These are phyloP conservation scores for Solanum hybrid DNA, from an alignment of 305 asterid genomes.

Conservation along the genomic window DNA sequence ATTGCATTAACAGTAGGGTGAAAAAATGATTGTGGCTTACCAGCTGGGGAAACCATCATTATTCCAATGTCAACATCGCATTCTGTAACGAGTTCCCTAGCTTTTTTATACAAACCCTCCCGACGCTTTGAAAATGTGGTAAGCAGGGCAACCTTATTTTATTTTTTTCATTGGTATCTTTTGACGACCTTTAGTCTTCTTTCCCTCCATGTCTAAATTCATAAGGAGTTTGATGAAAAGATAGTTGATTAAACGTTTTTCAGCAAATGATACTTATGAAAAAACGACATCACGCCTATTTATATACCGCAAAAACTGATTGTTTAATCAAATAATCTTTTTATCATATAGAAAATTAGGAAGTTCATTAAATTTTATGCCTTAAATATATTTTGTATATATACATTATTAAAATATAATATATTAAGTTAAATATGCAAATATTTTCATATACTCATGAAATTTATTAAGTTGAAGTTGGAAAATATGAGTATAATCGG, in stretches of 20 bases:
- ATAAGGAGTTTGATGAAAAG: neutral
- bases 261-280: neutral
- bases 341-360: neutral
- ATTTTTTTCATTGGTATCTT: constrained; percentile 15
- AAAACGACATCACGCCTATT: neutral
- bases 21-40: constrained; percentile 27
- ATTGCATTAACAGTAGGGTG: constrained; percentile 24
- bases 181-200: constrained; percentile 30
- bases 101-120: constrained; percentile 22
- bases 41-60: constrained; percentile 20
- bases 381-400: neutral
- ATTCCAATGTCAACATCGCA: constrained; percentile 28
- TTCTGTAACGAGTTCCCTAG: constrained; percentile 21
- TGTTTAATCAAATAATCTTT: neutral
- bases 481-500: neutral
- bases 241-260: neutral
- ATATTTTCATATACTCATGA: neutral
- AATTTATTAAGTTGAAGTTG: neutral
- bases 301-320: neutral
- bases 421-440: neutral
- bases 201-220: constrained; percentile 12
- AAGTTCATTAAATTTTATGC: neutral
- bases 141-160: constrained; percentile 13
- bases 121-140: constrained; percentile 36
- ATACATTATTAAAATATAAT: neutral